Base-by-base conservation (phyloP, 371 early-diverging fungal genomes). In the Phascolomyces articulosus region DNA sequence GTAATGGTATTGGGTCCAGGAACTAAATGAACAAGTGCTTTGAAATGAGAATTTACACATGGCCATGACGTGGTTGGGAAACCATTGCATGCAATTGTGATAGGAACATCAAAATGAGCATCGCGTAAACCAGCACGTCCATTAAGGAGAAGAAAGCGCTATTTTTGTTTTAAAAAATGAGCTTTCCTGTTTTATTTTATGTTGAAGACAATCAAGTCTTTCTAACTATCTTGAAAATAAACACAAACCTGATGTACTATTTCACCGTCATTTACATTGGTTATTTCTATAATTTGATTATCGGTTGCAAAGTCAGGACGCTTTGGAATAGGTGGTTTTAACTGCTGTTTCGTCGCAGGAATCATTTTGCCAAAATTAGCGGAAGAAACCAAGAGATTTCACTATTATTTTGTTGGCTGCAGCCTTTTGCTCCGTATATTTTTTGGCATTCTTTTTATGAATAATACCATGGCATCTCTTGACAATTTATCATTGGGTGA, bases 11-110 rank as follows among this genome's bases (percentile, higher is more conserved):
- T 88, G 24, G 71, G 67, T 26, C 90, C 91, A 62, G 76, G 81
- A 55, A 80, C 77, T 8, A 90, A 73, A 68, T 84, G 86, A 0
- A 89, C 87, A 23, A 90, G 71, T 3, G 77, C 80, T 65, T 90
- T 90, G 48, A 90, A 90, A 62, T 83, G 77, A 8, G 85, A 84
- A 58, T 86, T 74, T 3, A 82, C 76, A 29, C 85, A 82, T 1
- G 85, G 86, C 74, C 86, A 90, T 1, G 57, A 49, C 16, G 79
- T 75, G 11, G 78, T 64, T 16, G 87, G 87, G 41, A 83, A 90
- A 41, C 77, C 74, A 53, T 81, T 77, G 49, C 74, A 77, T 11
- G 63, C 20, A 18, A 86, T 82, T 4, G 69, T 67, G 2, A 87
- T 55, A 16, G 69, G 71, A 6, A 63, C 62, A 41, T 85, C 80